Conservation (phyloP, 441 rosid species). For the Arabidopsis hybrid region DNA sequence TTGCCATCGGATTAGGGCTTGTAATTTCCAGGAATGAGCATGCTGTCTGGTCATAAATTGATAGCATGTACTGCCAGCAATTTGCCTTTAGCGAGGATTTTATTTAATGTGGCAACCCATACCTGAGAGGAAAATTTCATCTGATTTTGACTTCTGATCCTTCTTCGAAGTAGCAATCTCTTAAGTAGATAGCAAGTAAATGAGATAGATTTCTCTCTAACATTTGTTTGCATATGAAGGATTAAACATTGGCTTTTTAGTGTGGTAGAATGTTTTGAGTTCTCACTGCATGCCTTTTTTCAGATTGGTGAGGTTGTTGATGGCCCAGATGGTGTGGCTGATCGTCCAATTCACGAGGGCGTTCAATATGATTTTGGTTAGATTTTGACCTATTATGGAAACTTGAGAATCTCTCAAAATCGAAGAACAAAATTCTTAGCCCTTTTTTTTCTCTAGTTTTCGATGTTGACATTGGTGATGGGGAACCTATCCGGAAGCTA, state of each 20-base stretch:
- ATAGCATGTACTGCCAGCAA: conserved; percentile 22
- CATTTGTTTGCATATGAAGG: not conserved
- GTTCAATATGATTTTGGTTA: conserved; percentile 86
- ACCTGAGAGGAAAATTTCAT: not conserved
- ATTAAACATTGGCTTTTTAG: not conserved
- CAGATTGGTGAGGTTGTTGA: conserved; percentile 99
- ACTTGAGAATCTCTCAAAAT: conserved; percentile 29
- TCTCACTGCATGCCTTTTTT: conserved; percentile 38
- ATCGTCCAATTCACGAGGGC: conserved; percentile 68
- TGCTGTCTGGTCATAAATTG: conserved; percentile 14
- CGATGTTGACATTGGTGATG: conserved; percentile 99
- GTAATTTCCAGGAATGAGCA: no score
- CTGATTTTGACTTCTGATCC: not conserved
- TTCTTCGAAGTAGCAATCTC: conserved; percentile 8
- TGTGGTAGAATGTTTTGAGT: conserved; percentile 27
- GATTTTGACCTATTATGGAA: conserved; percentile 36
- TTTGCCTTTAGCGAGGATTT: conserved; percentile 4
- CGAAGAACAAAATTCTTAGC: conserved; percentile 20
- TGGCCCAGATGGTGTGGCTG: conserved; percentile 90
- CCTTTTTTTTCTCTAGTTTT: conserved; percentile 62
- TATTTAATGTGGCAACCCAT: conserved; percentile 11
- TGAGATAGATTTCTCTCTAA: conserved; percentile 14
- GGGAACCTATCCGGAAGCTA: conserved; percentile 91
- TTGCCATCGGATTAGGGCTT: not conserved
- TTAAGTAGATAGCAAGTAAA: not conserved